phyloP scores from a whole-genome alignment of 495 filamentous ascomycete species.

The Wilcoxina mikolae region DNA sequence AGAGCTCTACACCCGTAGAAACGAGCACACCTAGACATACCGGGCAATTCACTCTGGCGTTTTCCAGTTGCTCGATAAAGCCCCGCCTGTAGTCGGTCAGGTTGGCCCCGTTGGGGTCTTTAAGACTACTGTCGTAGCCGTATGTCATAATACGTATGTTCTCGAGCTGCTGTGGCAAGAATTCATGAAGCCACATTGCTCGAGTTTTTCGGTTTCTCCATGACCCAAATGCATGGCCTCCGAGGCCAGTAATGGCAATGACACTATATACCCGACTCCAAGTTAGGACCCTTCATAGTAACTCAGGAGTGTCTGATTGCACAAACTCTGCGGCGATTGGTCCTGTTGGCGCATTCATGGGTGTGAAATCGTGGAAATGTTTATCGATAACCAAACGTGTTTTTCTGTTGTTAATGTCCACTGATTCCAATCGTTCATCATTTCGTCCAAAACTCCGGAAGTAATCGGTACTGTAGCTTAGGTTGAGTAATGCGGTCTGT shows the following conservation, averaged over 20 bases:
- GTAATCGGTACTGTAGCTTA: neutral
- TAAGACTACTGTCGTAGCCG: slow-evolving; percentile 28
- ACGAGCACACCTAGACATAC: too few relatives aligned
- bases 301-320: neutral
- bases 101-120: slow-evolving; percentile 12
- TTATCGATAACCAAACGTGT: neutral
- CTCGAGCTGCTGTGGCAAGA: slow-evolving; percentile 22
- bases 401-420: neutral
- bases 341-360: neutral
- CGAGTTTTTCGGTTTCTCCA: slow-evolving; percentile 23
- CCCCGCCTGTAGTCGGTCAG: slow-evolving; percentile 23
- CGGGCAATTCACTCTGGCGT: slow-evolving; percentile 15
- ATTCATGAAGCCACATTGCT: slow-evolving; percentile 30
- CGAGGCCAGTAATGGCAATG: slow-evolving; percentile 28
- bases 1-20: too few relatives aligned
- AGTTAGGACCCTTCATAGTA: neutral
- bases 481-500: neutral
- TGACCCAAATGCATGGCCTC: slow-evolving; percentile 29
- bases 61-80: slow-evolving; percentile 21
- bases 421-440: neutral
- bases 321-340: neutral
- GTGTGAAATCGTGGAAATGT: slow-evolving; percentile 6
- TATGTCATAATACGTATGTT: slow-evolving; percentile 26
- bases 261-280: slow-evolving; percentile 10
- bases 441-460: neutral